A percentile compares a stretch with the other conserved stretches of the same genome.
Evolutionary conservation across 2,329 filamentous ascomycete species (phyloP).

Genomic region (Claviceps cyperi): DNA sequence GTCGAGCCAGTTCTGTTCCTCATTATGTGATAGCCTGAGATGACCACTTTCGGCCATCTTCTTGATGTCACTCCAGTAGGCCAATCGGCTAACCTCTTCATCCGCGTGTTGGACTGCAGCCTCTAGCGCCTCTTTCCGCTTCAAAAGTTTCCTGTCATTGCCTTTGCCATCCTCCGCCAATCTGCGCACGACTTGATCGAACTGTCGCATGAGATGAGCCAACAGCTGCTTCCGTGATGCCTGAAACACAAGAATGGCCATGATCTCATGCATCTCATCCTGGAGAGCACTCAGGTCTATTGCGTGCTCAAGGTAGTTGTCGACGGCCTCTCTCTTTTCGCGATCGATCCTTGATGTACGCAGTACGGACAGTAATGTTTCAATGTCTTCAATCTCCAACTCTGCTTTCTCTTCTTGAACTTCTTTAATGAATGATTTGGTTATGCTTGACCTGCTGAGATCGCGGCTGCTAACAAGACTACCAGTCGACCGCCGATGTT

Average conservation of each 20-base stretch:
- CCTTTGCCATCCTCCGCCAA: conserved; percentile 25
- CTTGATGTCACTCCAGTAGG: conserved; percentile 80
- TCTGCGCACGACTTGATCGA: conserved; percentile 26
- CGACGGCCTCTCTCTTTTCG: conserved; percentile 75
- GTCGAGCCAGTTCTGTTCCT: conserved; percentile 20
- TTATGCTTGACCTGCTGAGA: conserved; percentile 23
- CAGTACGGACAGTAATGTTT: conserved; percentile 53
- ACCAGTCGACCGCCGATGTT: conserved; percentile 13
- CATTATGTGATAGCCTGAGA: conserved; percentile 28
- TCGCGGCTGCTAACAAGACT: conserved; percentile 20
- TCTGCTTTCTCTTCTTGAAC: conserved; percentile 43
- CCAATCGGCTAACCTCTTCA: conserved; percentile 63
- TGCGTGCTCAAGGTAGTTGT: conserved; percentile 66
- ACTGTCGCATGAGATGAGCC: conserved; percentile 48
- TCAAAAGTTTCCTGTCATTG: conserved; percentile 16
- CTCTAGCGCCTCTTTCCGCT: conserved; percentile 52
- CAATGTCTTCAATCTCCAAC: conserved; percentile 45
- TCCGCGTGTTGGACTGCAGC: conserved; percentile 64
- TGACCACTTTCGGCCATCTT: conserved; percentile 45
- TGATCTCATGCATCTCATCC: conserved; percentile 68
- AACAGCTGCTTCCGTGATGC: conserved; percentile 68
- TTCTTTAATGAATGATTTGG: conserved; percentile 23
- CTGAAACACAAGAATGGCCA: conserved; percentile 81
- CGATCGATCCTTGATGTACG: conserved; percentile 66
- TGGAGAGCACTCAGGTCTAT: conserved; percentile 65